Conservation (phyloP, 768 basidiomycete species). For the Lactifluus volemus region DNA sequence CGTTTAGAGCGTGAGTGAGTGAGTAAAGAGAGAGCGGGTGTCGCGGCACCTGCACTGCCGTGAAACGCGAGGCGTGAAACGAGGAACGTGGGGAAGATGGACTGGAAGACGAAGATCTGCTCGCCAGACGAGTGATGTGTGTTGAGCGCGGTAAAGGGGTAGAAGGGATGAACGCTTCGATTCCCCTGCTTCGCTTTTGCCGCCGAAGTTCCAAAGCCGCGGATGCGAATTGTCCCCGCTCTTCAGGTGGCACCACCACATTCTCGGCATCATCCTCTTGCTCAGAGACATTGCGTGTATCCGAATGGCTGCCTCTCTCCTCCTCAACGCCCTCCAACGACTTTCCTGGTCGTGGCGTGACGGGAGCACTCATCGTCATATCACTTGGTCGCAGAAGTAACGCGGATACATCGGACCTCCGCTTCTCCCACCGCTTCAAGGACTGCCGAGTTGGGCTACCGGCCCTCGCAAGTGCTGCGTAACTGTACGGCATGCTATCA, state of each 20-base stretch:
- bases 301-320: slow-evolving; percentile 26
- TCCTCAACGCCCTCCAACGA: slow-evolving; percentile 33
- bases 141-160: slow-evolving; percentile 24
- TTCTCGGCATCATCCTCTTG: background rate
- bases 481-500: slow-evolving; percentile 35
- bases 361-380: slow-evolving; percentile 36
- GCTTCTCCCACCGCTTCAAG: slow-evolving; percentile 40
- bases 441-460: slow-evolving; percentile 39
- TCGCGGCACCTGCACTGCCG: slow-evolving; percentile 46
- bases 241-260: slow-evolving; percentile 16
- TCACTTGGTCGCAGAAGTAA: slow-evolving; percentile 30
- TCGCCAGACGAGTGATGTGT: slow-evolving; percentile 13
- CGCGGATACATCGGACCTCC: slow-evolving; percentile 45
- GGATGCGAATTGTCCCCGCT: slow-evolving; percentile 43
- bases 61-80: slow-evolving; percentile 47
- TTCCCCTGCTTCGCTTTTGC: slow-evolving; percentile 39
- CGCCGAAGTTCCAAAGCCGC: slow-evolving; percentile 56
- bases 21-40: slow-evolving; percentile 63
- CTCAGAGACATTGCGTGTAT: background rate
- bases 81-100: slow-evolving; percentile 20
- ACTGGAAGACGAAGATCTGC: slow-evolving; percentile 7
- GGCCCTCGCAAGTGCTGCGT: slow-evolving; percentile 40
- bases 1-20: slow-evolving; percentile 50
- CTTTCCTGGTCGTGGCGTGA: slow-evolving; percentile 24
- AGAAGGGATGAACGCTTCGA: slow-evolving; percentile 38